Evolutionary conservation across 2,329 filamentous ascomycete genomes (phyloP).

Genomic region (Phaeoacremonium minimum): DNA sequence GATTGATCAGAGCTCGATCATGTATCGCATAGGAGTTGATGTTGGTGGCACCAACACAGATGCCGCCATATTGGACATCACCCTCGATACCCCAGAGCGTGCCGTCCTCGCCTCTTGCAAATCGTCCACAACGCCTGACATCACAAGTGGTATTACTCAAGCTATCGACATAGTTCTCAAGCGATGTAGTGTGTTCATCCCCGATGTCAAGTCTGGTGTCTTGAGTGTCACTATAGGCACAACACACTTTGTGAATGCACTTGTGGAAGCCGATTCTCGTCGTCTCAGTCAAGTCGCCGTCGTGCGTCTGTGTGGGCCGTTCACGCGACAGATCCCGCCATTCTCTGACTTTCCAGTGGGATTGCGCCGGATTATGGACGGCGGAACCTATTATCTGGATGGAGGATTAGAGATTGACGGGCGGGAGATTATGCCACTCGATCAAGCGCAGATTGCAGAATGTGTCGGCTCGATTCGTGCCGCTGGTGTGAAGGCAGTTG

Average conservation of each 20-base stretch:
- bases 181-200: slow-evolving; percentile 19
- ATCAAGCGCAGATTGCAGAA: slow-evolving; percentile 29
- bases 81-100: slow-evolving; percentile 24
- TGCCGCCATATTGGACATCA: slow-evolving; percentile 37
- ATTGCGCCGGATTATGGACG: slow-evolving; percentile 33
- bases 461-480: slow-evolving; percentile 25
- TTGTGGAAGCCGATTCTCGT: slow-evolving; percentile 38
- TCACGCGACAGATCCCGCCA: slow-evolving; percentile 36
- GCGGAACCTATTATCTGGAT: slow-evolving; percentile 34
- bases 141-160: slow-evolving; percentile 41
- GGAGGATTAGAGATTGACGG: slow-evolving; percentile 45
- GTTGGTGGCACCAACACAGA: slow-evolving; percentile 38
- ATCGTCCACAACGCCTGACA: slow-evolving; percentile 43
- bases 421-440: slow-evolving; percentile 32
- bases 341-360: slow-evolving; percentile 39
- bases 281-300: slow-evolving; percentile 39
- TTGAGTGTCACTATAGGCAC: slow-evolving; percentile 46
- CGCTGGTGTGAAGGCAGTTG: slow-evolving; percentile 30
- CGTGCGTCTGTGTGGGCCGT: slow-evolving; percentile 39
- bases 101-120: slow-evolving; percentile 43
- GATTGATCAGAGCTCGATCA: neutral
- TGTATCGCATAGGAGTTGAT: slow-evolving; percentile 38
- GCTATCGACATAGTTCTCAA: slow-evolving; percentile 39
- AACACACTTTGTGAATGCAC: slow-evolving; percentile 45
- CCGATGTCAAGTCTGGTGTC: slow-evolving; percentile 30